These are phyloP conservation scores for Waltergamsia citrina DNA, from an alignment of 2,329 filamentous ascomycete genomes.

Conservation along the genomic window DNA sequence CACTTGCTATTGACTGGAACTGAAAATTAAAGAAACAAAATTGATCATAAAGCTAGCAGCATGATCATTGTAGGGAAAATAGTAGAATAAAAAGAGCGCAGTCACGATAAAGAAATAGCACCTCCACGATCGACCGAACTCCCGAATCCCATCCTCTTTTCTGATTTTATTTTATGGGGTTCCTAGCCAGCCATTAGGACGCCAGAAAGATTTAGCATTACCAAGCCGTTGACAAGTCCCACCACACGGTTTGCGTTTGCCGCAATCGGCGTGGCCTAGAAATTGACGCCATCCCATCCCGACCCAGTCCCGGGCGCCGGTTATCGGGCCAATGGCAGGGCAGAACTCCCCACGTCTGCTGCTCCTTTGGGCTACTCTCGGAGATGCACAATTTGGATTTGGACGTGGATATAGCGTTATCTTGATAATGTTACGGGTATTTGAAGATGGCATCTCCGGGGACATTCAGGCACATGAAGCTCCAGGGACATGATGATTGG, in stretches of 20 bases:
- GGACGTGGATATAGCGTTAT: neutral
- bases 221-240: neutral
- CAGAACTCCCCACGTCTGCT: too few species aligned
- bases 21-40: constrained; percentile 1
- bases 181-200: too few species aligned
- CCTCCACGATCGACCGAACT: too few species aligned
- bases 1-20: neutral
- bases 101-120: too few species aligned
- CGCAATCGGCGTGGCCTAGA: constrained; percentile 11
- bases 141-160: neutral
- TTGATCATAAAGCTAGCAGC: too few species aligned
- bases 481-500: too few species aligned
- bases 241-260: neutral
- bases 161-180: neutral
- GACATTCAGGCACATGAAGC: too few species aligned
- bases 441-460: too few species aligned
- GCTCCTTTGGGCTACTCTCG: too few species aligned
- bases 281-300: constrained; percentile 24
- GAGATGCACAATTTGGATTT: constrained; percentile 1
- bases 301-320: too few species aligned
- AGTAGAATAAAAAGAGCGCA: constrained; percentile 10
- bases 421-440: too few species aligned
- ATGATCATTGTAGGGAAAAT: too few species aligned
- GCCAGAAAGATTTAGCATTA: neutral
- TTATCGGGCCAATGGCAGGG: constrained; percentile 12